Evolutionary conservation across 2,329 filamentous ascomycete genomes (phyloP).

Genomic region (Juglanconis oblonga): DNA sequence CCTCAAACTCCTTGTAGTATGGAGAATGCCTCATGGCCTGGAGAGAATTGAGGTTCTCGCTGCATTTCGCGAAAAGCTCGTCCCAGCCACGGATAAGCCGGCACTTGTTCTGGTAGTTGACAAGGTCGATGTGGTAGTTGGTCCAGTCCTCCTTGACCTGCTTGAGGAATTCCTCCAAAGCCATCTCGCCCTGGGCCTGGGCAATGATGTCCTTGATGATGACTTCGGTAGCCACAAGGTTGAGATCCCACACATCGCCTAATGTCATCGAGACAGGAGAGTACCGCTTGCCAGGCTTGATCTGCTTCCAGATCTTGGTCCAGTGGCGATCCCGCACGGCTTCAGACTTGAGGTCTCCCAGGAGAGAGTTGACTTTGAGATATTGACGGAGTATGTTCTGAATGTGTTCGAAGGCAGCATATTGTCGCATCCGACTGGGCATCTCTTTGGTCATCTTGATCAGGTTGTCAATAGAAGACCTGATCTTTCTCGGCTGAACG

Average conservation of each 20-base stretch:
- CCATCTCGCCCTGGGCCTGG: slow-evolving; percentile 97
- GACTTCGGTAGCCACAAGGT: slow-evolving; percentile 80
- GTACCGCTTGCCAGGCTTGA: slow-evolving; percentile 90
- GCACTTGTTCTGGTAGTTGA: slow-evolving; percentile 98
- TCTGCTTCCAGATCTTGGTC: slow-evolving; percentile 94
- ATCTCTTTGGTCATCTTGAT: slow-evolving; percentile 99
- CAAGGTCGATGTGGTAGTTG: slow-evolving; percentile 88
- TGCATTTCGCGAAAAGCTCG: slow-evolving; percentile 96
- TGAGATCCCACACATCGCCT: slow-evolving; percentile 98
- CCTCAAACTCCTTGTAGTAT: slow-evolving; percentile 99
- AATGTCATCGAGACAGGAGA: slow-evolving; percentile 92
- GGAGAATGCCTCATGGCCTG: slow-evolving; percentile 99
- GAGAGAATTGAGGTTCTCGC: slow-evolving; percentile 93
- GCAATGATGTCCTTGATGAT: slow-evolving; percentile 90
- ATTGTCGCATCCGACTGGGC: slow-evolving; percentile 98
- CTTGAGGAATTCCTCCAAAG: slow-evolving; percentile 93
- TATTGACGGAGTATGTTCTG: slow-evolving; percentile 85
- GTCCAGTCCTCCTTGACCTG: slow-evolving; percentile 97
- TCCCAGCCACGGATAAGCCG: slow-evolving; percentile 97
- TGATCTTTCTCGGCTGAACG: slow-evolving; percentile 89
- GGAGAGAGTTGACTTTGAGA: slow-evolving; percentile 83
- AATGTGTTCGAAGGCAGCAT: slow-evolving; percentile 98
- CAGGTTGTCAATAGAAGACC: slow-evolving; percentile 82
- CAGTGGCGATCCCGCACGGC: slow-evolving; percentile 95
- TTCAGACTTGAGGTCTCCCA: slow-evolving; percentile 92